Evolutionary conservation across 75 land plant genomes (phyloP).

Genomic region (Picea sitchensis): DNA sequence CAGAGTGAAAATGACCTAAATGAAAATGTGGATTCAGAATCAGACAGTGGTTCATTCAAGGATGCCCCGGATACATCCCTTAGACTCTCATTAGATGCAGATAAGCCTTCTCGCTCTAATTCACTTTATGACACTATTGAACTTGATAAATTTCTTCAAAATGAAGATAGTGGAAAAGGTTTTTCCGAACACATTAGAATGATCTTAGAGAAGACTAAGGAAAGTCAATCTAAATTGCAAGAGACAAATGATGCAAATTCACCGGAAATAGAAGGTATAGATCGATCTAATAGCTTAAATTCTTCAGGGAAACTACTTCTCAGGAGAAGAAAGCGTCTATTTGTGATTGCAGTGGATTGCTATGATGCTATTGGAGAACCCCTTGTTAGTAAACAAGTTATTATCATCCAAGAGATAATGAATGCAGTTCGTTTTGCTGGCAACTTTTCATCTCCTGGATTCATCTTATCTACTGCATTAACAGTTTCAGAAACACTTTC

Average conservation of each 20-base stretch:
- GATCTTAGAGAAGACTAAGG: neutral
- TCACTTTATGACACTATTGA: slow-evolving; percentile 2
- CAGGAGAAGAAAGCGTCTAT: slow-evolving; percentile 49
- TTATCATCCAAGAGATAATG: slow-evolving; percentile 30
- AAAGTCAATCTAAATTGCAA: neutral
- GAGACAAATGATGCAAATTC: neutral
- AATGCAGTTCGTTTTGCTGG: slow-evolving; percentile 13
- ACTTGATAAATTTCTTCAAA: neutral
- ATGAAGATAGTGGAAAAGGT: neutral
- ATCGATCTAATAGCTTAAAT: neutral
- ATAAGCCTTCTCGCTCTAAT: slow-evolving; percentile 5
- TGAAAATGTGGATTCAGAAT: slow-evolving; percentile 33
- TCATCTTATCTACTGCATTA: slow-evolving; percentile 52
- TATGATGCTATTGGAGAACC: slow-evolving; percentile 32
- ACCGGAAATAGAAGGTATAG: neutral
- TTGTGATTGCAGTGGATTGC: slow-evolving; percentile 66
- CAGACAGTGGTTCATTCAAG: slow-evolving; percentile 37
- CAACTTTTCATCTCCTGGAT: slow-evolving; percentile 24
- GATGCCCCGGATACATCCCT: slow-evolving; percentile 31
- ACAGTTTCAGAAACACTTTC: slow-evolving; percentile 40
- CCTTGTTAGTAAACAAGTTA: slow-evolving; percentile 5
- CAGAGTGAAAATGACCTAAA: slow-evolving; percentile 19
- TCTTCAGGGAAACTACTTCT: slow-evolving; percentile 7
- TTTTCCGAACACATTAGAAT: neutral
- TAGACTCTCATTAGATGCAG: slow-evolving; percentile 26